Conservation (phyloP, 495 filamentous ascomycete species). For the Lentithecium fluviatile region DNA sequence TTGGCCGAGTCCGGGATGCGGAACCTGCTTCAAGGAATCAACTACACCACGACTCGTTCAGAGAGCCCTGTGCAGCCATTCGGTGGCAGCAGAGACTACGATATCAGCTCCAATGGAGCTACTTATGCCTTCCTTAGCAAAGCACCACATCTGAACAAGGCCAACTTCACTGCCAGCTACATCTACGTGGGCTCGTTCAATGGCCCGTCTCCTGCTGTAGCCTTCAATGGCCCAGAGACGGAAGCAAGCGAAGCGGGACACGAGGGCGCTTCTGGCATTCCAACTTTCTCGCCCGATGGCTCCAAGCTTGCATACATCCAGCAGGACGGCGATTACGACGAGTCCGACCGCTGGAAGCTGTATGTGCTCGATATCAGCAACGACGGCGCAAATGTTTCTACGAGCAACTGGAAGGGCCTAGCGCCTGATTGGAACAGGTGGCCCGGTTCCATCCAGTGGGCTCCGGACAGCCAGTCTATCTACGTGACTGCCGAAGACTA, state of each 20-base stretch:
- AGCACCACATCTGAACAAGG: conserved; percentile 72
- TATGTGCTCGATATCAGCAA: conserved; percentile 48
- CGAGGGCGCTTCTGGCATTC: conserved; percentile 67
- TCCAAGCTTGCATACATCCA: conserved; percentile 71
- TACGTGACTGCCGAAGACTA: conserved; percentile 39
- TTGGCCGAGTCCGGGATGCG: conserved; percentile 36
- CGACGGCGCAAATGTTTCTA: not conserved
- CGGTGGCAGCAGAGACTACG: conserved; percentile 58
- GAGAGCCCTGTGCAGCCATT: conserved; percentile 57
- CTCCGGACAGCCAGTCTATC: conserved; percentile 31
- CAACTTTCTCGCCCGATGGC: conserved; percentile 72
- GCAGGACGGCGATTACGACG: conserved; percentile 65
- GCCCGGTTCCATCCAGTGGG: conserved; percentile 31
- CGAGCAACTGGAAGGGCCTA: conserved; percentile 20
- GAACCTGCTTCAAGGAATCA: conserved; percentile 48
- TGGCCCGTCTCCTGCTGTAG: conserved; percentile 15
- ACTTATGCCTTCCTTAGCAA: conserved; percentile 75
- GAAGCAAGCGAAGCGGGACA: conserved; percentile 41
- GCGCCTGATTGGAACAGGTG: conserved; percentile 29
- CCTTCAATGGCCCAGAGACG: conserved; percentile 48
- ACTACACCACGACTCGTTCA: conserved; percentile 41
- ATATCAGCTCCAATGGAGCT: conserved; percentile 52
- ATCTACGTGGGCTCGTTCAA: conserved; percentile 69
- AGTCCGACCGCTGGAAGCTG: conserved; percentile 79
- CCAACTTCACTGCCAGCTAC: conserved; percentile 76